Evolutionary conservation across 306 rosid genomes (phyloP).

Genomic region (Cucumis sativus): Cucumber_9930_V3 NC_026660.2:3750001-3750500

Average conservation of each 20-base stretch:
- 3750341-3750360: slow-evolving; percentile 8
- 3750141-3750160: neutral
- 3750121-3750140: neutral
- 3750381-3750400: slow-evolving; percentile 1
- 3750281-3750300: slow-evolving; percentile 6
- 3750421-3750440: slow-evolving; percentile 1
- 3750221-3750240: neutral
- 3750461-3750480: slow-evolving; percentile 4
- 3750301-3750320: neutral
- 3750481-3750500: slow-evolving; percentile 2
- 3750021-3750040: neutral
- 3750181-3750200: neutral
- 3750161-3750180: neutral
- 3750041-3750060: neutral
- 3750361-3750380: neutral
- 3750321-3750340: slow-evolving; percentile 3
- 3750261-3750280: slow-evolving; percentile 9
- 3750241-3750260: slow-evolving; percentile 8
- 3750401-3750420: slow-evolving; percentile 1
- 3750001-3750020: neutral
- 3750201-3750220: neutral
- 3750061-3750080: neutral
- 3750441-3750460: slow-evolving; percentile 6
- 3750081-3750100: neutral
- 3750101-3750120: neutral